Conservation (phyloP, 257 asterid species). For the Primulina eburnea region DNA sequence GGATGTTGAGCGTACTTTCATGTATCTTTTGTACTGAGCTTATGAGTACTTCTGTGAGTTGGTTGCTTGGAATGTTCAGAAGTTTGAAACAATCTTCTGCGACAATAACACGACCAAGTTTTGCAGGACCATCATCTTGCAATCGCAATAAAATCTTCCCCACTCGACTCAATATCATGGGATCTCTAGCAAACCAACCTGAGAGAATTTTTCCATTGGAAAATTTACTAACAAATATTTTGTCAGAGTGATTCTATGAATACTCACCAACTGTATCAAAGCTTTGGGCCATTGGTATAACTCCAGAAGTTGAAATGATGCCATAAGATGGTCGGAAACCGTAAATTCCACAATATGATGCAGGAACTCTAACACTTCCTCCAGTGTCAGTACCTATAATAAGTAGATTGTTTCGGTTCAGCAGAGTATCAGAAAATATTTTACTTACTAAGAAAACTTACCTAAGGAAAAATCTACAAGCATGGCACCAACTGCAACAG, state of each 20-base stretch:
- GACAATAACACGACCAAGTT: conserved; percentile 42
- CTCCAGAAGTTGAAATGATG: conserved; percentile 56
- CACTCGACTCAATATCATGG: conserved; percentile 58
- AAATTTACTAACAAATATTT: not conserved
- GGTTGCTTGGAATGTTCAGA: conserved; percentile 38
- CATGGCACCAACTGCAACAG: conserved; percentile 77
- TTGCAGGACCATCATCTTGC: conserved; percentile 27
- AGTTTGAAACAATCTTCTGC: conserved; percentile 90
- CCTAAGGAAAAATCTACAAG: conserved; percentile 84
- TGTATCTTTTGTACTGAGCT: conserved; percentile 44
- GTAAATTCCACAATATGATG: conserved; percentile 77
- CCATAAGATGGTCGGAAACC: conserved; percentile 96
- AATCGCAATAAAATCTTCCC: conserved; percentile 56
- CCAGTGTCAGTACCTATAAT: conserved; percentile 85
- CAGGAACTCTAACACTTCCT: conserved; percentile 92
- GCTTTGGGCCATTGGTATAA: conserved; percentile 90
- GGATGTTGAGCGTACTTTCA: conserved; percentile 45
- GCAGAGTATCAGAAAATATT: not conserved
- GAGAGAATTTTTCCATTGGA: conserved; percentile 17
- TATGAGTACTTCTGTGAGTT: conserved; percentile 34
- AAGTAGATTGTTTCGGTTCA: conserved; percentile 17
- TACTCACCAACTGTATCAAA: conserved; percentile 82
- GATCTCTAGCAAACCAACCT: conserved; percentile 95
- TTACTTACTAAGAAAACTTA: conserved; percentile 17
- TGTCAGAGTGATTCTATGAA: not conserved